Evolutionary conservation across 768 basidiomycete genomes (phyloP), one percentile per base, ranked within the genome.

Genomic region (Chlorophyllum brunneum): DNA sequence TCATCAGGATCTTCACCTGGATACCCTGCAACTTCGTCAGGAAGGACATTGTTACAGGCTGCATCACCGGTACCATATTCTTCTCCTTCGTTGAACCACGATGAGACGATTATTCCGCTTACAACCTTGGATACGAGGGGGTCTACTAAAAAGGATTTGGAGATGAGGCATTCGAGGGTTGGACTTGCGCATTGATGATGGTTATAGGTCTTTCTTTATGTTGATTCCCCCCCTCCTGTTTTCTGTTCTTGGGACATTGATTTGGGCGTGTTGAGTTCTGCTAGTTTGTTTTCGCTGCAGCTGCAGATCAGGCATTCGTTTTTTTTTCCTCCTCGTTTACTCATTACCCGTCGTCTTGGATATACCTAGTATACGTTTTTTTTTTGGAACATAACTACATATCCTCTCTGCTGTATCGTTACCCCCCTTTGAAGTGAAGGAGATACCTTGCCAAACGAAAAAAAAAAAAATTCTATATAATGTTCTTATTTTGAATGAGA

Each of bases 51-150:
- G 4, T 33, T 51, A 27, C 40, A 31, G 23, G 29, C 49, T 5
- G 15, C 40, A 15, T 31, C 49, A 18, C 39, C 39, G 5, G 29
- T 22, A 18, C 36, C 51, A 4, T n/a, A n/a, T n/a, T n/a, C n/a
- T n/a, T n/a, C n/a, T n/a, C n/a, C n/a, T n/a, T 45, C 29, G 13
- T 23, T 30, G 2, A 11, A 16, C 5, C 43, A 38, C 15, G 44
- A 53, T 10, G 51, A 53, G 4, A 24, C n/a, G 18, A 26, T 11
- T 20, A 53, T 53, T 13, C 51, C 51, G 10, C 24, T 53, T 1
- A 45, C 26, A n/a, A 23, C 34, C 9, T 23, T 53, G 20, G 38
- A 40, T 23, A 45, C 44, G 10, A 49, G 38, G 13, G 5, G 20
- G 26, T 29, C 22, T 11, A 46, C 10, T n/a, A 36, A 36, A 5